Evolutionary conservation across 768 basidiomycete species (phyloP).

Genomic region (Tephrocybe sp.): DNA sequence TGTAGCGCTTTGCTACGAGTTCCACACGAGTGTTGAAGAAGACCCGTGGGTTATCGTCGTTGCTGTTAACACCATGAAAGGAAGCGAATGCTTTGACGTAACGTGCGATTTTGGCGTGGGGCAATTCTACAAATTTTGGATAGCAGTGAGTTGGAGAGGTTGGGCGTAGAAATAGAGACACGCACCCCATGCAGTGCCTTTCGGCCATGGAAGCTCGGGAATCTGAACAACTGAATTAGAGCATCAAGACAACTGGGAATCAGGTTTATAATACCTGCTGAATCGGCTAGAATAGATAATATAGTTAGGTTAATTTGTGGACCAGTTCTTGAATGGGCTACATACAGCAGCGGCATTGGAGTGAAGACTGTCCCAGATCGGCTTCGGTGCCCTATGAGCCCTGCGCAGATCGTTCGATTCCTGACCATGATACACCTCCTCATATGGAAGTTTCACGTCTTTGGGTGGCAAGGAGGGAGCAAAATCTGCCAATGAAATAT

Average conservation of each 20-base stretch:
- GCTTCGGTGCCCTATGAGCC: conserved; percentile 35
- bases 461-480: conserved; percentile 34
- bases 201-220: conserved; percentile 29
- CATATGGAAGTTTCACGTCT: conserved; percentile 27
- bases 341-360: conserved; percentile 35
- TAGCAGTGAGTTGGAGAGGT: background rate
- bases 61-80: conserved; percentile 37
- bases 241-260: background rate
- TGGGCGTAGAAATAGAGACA: background rate
- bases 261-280: conserved; percentile 19
- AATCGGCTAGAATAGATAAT: conserved; percentile 14
- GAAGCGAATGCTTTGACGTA: conserved; percentile 43
- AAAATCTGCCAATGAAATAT: conserved; percentile 31
- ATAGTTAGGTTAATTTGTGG: background rate
- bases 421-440: conserved; percentile 21
- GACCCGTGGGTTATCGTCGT: conserved; percentile 36
- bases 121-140: conserved; percentile 24
- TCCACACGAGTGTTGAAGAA: conserved; percentile 51
- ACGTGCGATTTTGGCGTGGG: conserved; percentile 30
- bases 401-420: conserved; percentile 21
- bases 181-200: conserved; percentile 31
- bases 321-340: background rate
- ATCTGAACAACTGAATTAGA: conserved; percentile 11
- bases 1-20: conserved; percentile 35
- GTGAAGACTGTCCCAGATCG: conserved; percentile 32